Evolutionary conservation across 768 basidiomycete species (phyloP).

Genomic region (Lepiota subincarnata): DNA sequence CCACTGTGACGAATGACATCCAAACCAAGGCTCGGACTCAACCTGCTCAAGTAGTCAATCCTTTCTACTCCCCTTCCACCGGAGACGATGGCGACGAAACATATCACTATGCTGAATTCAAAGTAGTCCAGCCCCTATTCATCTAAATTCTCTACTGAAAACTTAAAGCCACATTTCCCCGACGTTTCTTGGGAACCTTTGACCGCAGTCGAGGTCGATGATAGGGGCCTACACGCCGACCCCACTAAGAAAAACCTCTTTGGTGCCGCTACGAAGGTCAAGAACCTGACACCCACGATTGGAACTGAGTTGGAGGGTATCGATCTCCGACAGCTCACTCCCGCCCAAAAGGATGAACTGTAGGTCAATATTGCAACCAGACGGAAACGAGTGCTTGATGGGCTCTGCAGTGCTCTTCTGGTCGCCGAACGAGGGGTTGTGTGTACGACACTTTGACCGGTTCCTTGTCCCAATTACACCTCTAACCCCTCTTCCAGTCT

Average conservation of each 20-base stretch:
- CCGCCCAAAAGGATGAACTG: slow-evolving; percentile 77
- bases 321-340: slow-evolving; percentile 65
- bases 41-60: slow-evolving; percentile 42
- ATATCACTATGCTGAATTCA: slow-evolving; percentile 57
- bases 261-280: slow-evolving; percentile 60
- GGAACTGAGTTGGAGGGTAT: slow-evolving; percentile 74
- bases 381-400: slow-evolving; percentile 6
- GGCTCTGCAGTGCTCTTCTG: slow-evolving; percentile 52
- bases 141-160: neutral
- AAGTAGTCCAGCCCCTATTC: slow-evolving; percentile 33
- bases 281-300: slow-evolving; percentile 64
- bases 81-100: slow-evolving; percentile 44
- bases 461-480: neutral
- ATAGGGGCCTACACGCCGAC: slow-evolving; percentile 68
- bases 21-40: slow-evolving; percentile 16
- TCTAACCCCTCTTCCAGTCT: slow-evolving; percentile 40
- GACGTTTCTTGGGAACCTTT: slow-evolving; percentile 63
- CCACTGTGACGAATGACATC: slow-evolving; percentile 36
- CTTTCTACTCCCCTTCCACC: slow-evolving; percentile 63
- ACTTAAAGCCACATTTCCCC: slow-evolving; percentile 57
- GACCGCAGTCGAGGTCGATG: slow-evolving; percentile 50
- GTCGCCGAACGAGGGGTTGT: slow-evolving; percentile 75
- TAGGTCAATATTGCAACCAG: slow-evolving; percentile 27
- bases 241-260: slow-evolving; percentile 63
- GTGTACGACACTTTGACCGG: slow-evolving; percentile 40